Evolutionary conservation across 768 basidiomycete genomes (phyloP), one percentile per base, ranked within the genome.

Genomic region (Termitomyces sp.): DNA sequence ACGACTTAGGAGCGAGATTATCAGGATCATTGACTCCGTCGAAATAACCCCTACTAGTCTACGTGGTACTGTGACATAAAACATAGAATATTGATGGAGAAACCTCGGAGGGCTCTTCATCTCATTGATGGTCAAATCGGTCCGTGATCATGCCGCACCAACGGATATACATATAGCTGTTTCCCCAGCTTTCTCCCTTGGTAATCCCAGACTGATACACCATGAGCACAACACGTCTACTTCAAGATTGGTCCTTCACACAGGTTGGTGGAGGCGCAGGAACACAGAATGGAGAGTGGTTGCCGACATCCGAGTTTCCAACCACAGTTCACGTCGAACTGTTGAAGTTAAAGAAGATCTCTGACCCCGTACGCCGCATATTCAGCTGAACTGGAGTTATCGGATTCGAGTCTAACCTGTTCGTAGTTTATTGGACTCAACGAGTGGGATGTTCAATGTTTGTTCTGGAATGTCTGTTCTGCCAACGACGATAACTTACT

Each of bases 381-480:
- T 39, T 24, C 48, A 51, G 57, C 16, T 18, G 15, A n/a, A 8
- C 33, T 9, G 4, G 50, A 8, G 16, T 42, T 20, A 13, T 55
- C 32, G n/a, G 32, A 52, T 36, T 52, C 13, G 7, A 36, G n/a
- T 45, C 53, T 55, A 16, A 64, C 28, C 18, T 42, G 12, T 33
- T 44, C 22, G 16, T 65, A 92, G 90, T 89, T 90, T 64, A 66
- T 91, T 48, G 91, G 89, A 12, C 75, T 94, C 61, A 81, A 90
- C 63, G 95, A 96, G 71, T 93, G 90, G 88, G 90, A 94, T 67
- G 89, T 94, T 15, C 95, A 96, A 76, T 96, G 94, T 93, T 44
- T 9, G 9, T 38, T 8, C 42, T 18, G 42, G 24, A 33, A 45
- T 40, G 32, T 58, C 54, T 35, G 42, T 62, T 42, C 32, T 32